phyloP scores from a whole-genome alignment of 2,329 filamentous ascomycete species.

The Fusarium sarcochroum region DNA sequence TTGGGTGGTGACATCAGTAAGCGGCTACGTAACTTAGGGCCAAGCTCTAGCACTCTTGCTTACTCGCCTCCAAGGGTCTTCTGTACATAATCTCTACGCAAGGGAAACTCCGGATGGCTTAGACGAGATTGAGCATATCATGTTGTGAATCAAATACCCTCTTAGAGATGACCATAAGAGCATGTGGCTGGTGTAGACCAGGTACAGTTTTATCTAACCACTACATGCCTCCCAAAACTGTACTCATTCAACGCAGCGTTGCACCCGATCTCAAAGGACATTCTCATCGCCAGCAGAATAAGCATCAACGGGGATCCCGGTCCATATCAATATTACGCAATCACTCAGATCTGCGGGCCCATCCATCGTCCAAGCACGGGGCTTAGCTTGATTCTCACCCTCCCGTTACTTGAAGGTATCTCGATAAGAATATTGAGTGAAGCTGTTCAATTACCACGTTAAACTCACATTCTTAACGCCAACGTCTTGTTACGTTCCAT shows the following conservation, averaged over 20 bases:
- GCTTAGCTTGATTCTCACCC: neutral
- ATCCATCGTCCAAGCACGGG: slow-evolving; percentile 1
- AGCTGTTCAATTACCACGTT: neutral
- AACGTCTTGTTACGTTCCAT: slow-evolving; percentile 9
- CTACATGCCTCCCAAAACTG: slow-evolving; percentile 3
- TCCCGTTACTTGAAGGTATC: neutral
- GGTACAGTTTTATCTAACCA: slow-evolving; percentile 20
- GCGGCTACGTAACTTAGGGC: slow-evolving; percentile 27
- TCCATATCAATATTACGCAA: slow-evolving; percentile 33
- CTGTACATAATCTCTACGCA: neutral
- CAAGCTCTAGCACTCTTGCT: slow-evolving; percentile 20
- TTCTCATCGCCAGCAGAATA: slow-evolving; percentile 16
- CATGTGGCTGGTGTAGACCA: slow-evolving; percentile 25
- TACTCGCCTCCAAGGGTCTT: slow-evolving; percentile 25
- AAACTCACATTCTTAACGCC: neutral
- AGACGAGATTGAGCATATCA: neutral
- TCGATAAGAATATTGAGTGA: neutral
- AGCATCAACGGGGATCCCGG: slow-evolving; percentile 32
- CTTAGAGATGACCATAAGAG: slow-evolving; percentile 1
- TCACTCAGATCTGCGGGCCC: slow-evolving; percentile 21
- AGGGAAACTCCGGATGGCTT: slow-evolving; percentile 7
- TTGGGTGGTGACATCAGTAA: slow-evolving; percentile 41
- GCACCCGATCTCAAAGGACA: slow-evolving; percentile 12
- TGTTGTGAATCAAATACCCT: slow-evolving; percentile 15
- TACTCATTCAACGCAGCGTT: slow-evolving; percentile 9